Evolutionary conservation across 352 stramenopile species (phyloP).

Genomic region (Pythium inflatum): DNA sequence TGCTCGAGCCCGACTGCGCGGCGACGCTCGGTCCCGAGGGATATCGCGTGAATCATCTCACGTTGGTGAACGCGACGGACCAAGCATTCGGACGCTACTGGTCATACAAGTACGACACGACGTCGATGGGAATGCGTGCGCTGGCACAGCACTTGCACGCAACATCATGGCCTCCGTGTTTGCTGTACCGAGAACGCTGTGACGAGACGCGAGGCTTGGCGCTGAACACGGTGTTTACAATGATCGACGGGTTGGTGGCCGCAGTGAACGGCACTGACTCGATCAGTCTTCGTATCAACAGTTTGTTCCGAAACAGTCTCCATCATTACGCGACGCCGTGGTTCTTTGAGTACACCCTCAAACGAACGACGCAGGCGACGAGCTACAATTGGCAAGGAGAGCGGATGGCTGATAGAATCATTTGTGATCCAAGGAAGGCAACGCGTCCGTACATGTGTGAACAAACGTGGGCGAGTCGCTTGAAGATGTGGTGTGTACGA

Average conservation of each 20-base stretch:
- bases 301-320: slow-evolving; percentile 22
- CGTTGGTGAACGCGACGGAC: background rate
- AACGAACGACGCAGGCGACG: slow-evolving; percentile 16
- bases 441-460: slow-evolving; percentile 9
- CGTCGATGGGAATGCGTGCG: slow-evolving; percentile 28
- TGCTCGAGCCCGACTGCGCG: background rate
- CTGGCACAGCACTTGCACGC: slow-evolving; percentile 19
- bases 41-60: slow-evolving; percentile 16
- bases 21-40: slow-evolving; percentile 22
- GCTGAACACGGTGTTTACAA: background rate
- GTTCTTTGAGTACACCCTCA: slow-evolving; percentile 26
- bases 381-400: background rate
- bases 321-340: slow-evolving; percentile 27
- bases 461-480: slow-evolving; percentile 2
- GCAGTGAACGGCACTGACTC: background rate
- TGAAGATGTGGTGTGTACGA: background rate
- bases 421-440: background rate
- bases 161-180: slow-evolving; percentile 21
- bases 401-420: no score
- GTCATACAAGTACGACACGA: slow-evolving; percentile 41
- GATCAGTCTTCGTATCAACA: slow-evolving; percentile 10
- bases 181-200: slow-evolving; percentile 24
- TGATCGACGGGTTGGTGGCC: slow-evolving; percentile 32
- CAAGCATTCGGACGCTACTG: slow-evolving; percentile 8
- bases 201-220: slow-evolving; percentile 7